These are phyloP conservation scores for Rubus parviflorus DNA, from an alignment of 306 rosid genomes.

Conservation along the genomic window DNA sequence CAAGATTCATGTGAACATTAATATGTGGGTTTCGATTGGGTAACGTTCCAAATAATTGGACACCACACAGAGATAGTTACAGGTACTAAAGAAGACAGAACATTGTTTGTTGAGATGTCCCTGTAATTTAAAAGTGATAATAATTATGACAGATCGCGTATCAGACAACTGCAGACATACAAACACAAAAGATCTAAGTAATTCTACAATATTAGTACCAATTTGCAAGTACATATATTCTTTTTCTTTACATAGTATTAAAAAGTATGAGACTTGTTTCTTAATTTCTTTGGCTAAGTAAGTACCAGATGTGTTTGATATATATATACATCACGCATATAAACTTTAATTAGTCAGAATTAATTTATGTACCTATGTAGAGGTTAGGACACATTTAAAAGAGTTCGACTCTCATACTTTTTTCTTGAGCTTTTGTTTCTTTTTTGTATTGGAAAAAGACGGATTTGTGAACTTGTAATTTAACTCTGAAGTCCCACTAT, in stretches of 20 bases:
- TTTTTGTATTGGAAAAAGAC: background rate
- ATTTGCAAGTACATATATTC: background rate
- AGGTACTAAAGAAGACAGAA: slow-evolving; percentile 39
- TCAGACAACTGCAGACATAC: slow-evolving; percentile 17
- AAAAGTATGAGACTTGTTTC: background rate
- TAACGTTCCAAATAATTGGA: slow-evolving; percentile 42
- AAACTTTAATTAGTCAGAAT: background rate
- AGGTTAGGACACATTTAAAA: background rate
- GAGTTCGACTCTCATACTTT: background rate
- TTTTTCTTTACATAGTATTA: background rate
- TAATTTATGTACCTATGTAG: too few species aligned
- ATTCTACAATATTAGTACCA: background rate
- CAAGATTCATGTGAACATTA: slow-evolving; percentile 42
- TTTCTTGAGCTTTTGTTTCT: background rate
- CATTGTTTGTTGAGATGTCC: slow-evolving; percentile 59
- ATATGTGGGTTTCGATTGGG: slow-evolving; percentile 11
- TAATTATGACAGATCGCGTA: slow-evolving; percentile 40
- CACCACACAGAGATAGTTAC: slow-evolving; percentile 46
- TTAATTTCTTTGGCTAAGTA: background rate
- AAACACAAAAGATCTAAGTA: slow-evolving; percentile 15
- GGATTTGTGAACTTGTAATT: background rate
- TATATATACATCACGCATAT: background rate
- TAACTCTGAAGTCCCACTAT: background rate
- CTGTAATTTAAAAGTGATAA: slow-evolving; percentile 47
- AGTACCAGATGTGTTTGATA: background rate